phyloP scores from a whole-genome alignment of 1,139 yeast species.

The Blastobotrys serpentis region DNA sequence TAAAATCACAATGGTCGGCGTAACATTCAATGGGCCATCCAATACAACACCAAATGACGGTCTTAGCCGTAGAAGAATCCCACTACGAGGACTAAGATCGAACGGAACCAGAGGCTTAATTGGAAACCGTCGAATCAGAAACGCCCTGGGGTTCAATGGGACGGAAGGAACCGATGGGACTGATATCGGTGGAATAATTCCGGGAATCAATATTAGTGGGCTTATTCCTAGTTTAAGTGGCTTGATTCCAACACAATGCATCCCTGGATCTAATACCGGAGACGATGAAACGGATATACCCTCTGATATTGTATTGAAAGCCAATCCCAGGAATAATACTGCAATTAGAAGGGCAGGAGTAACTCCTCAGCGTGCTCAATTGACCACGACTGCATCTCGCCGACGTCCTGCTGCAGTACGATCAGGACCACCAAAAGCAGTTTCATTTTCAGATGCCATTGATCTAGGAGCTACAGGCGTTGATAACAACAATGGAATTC shows the following conservation, averaged over 20 bases:
- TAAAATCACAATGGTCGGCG: not conserved
- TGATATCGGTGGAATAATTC: not conserved
- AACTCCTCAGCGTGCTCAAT: not conserved
- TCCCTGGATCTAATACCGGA: not conserved
- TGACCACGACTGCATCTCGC: not conserved
- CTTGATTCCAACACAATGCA: not conserved
- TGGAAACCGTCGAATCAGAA: not conserved
- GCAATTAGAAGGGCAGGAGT: not conserved
- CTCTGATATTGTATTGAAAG: not conserved
- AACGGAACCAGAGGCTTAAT: not conserved
- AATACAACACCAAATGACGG: not conserved
- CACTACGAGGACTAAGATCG: not conserved
- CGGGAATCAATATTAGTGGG: not conserved
- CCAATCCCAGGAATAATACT: not conserved
- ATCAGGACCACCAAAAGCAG: slow-evolving; percentile 4
- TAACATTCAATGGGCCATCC: too few relatives aligned
- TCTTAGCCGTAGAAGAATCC: too few relatives aligned
- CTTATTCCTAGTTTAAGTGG: not conserved
- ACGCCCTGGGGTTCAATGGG: slow-evolving; percentile 1
- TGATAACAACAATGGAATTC: too few relatives aligned
- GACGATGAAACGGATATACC: not conserved
- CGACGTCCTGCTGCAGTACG: slow-evolving; percentile 2
- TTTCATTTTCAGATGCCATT: not conserved
- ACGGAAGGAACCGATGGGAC: not conserved
- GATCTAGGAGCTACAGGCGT: not conserved